Conservation (phyloP, 148 eudicot species). For the Chenopodium suecicum region DNA sequence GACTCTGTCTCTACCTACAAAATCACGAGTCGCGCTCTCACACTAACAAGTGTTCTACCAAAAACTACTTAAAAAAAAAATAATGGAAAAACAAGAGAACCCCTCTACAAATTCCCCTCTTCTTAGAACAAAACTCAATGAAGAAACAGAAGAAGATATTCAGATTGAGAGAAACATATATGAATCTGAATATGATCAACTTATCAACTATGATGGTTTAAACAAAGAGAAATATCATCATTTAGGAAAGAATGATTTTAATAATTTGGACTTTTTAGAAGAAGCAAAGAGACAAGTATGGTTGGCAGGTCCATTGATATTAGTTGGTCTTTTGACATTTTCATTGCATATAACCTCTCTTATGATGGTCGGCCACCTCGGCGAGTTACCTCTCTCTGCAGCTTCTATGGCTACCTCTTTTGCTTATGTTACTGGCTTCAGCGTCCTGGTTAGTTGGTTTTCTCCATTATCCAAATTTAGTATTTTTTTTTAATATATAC, state of each 20-base stretch:
- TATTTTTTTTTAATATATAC: too few species aligned
- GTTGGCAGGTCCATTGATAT: conserved; percentile 61
- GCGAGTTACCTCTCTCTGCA: conserved; percentile 60
- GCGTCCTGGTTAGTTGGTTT: conserved; percentile 48
- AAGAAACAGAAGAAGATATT: not conserved
- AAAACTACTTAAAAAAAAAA: too few species aligned
- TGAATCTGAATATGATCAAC: not conserved
- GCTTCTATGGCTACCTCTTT: conserved; percentile 76
- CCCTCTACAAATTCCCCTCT: not conserved
- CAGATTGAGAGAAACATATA: not conserved
- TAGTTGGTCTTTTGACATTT: conserved; percentile 48
- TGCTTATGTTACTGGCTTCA: conserved; percentile 66
- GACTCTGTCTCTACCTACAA: not conserved
- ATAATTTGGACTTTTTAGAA: not conserved
- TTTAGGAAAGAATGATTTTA: conserved; percentile 13
- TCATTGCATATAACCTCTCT: conserved; percentile 59
- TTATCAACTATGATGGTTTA: not conserved
- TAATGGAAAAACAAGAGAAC: conserved; percentile 1
- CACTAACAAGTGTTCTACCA: too few species aligned
- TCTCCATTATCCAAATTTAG: not conserved
- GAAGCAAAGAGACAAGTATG: conserved; percentile 64
- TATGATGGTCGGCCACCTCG: conserved; percentile 77
- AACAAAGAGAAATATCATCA: not conserved
- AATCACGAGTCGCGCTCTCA: not conserved
- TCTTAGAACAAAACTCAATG: not conserved